A percentile compares a stretch with the other conserved stretches of the same genome.
Evolutionary conservation across 2,329 filamentous ascomycete genomes (phyloP).

Genomic region (Diaporthe humulicola): DNA sequence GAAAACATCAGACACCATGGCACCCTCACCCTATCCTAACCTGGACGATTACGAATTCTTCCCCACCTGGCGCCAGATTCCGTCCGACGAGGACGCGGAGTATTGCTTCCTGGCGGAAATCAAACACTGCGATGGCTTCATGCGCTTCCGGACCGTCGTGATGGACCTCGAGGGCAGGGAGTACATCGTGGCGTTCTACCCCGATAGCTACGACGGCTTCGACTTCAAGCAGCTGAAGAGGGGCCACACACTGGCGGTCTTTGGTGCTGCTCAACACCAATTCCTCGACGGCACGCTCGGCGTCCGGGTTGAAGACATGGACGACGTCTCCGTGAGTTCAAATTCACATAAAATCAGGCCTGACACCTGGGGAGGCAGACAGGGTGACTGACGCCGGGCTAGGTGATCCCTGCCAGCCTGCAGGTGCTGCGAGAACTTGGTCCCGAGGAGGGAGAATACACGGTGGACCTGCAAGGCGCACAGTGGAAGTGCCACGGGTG

Average conservation of each 20-base stretch:
- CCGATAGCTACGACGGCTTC: conserved; percentile 35
- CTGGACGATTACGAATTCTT: background rate
- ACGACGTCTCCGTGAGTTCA: conserved; percentile 7
- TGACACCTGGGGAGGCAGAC: too few species aligned
- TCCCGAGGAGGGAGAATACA: background rate
- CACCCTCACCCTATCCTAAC: background rate
- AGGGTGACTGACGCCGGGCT: background rate
- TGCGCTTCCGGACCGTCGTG: conserved; percentile 41
- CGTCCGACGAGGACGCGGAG: background rate
- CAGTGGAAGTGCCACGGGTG: conserved; percentile 33
- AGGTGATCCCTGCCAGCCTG: conserved; percentile 18
- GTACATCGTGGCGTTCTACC: conserved; percentile 43
- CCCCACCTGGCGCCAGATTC: background rate
- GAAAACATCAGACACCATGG: background rate
- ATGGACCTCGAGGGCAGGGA: conserved; percentile 36
- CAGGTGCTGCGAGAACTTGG: background rate
- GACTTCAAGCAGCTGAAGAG: conserved; percentile 41
- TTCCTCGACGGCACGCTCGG: conserved; percentile 37
- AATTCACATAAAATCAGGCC: background rate
- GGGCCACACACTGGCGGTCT: conserved; percentile 45
- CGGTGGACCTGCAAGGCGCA: background rate
- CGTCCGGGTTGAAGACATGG: conserved; percentile 29
- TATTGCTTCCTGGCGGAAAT: conserved; percentile 61
- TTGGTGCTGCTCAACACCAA: conserved; percentile 38
- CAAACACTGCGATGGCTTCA: conserved; percentile 32